Conservation (phyloP, 441 rosid species). For the Jatropha podagrica region DNA sequence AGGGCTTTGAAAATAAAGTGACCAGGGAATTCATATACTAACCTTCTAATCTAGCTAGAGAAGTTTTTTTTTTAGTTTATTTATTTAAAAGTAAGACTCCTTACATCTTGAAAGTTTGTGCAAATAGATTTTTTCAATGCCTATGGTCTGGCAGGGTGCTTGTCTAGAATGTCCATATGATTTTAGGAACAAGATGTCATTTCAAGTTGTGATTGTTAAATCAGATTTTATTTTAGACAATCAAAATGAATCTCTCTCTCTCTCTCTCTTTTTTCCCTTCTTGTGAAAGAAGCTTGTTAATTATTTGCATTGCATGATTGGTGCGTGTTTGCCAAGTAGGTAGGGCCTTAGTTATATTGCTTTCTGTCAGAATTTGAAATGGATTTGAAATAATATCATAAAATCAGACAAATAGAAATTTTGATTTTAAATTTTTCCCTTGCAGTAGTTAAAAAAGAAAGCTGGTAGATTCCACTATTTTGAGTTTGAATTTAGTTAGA, state of each 20-base stretch:
- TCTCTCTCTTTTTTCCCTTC: too few relatives aligned
- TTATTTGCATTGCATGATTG: background rate
- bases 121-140: background rate
- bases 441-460: background rate
- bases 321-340: background rate
- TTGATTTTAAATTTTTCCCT: background rate
- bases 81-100: too few relatives aligned
- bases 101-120: background rate
- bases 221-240: background rate
- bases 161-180: background rate
- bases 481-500: background rate
- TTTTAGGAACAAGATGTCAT: background rate
- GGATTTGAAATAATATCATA: background rate
- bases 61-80: too few relatives aligned
- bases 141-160: background rate
- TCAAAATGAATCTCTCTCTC: background rate
- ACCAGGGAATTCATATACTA: too few relatives aligned
- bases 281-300: background rate
- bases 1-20: too few relatives aligned
- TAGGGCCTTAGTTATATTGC: background rate
- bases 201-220: background rate
- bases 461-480: background rate
- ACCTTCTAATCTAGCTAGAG: too few relatives aligned
- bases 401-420: background rate
- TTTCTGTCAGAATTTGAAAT: slow-evolving; percentile 2